A percentile compares a stretch with the other conserved stretches of the same genome.
phyloP scores from a whole-genome alignment of 768 basidiomycete genomes.

The Rhizopogon salebrosus region DNA sequence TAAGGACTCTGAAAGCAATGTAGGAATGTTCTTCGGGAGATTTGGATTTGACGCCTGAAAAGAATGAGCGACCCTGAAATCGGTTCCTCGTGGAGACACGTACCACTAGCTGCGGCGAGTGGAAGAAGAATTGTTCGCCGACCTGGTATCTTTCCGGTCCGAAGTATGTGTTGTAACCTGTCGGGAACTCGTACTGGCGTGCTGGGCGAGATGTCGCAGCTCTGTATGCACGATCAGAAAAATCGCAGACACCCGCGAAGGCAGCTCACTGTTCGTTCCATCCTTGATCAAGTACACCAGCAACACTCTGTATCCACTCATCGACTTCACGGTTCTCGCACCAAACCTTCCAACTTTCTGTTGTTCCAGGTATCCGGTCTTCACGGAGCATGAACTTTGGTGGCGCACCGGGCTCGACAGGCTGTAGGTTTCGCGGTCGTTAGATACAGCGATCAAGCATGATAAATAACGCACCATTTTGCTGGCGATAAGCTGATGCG shows the following conservation, averaged over 20 bases:
- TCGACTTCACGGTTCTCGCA: conserved; percentile 81
- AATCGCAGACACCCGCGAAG: background rate
- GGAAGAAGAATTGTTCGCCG: conserved; percentile 87
- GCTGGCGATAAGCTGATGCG: conserved; percentile 87
- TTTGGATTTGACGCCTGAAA: conserved; percentile 50
- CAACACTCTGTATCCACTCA: conserved; percentile 88
- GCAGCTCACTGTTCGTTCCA: conserved; percentile 81
- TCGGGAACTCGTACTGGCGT: conserved; percentile 91
- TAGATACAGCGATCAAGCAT: conserved; percentile 4
- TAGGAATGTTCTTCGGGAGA: conserved; percentile 70
- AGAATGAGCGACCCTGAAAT: conserved; percentile 7
- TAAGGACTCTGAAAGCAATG: conserved; percentile 73
- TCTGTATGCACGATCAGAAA: conserved; percentile 30
- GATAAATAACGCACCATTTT: conserved; percentile 47
- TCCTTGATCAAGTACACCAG: conserved; percentile 77
- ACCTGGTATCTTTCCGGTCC: conserved; percentile 75
- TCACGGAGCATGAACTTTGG: conserved; percentile 70
- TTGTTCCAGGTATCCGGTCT: conserved; percentile 67
- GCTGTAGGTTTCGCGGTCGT: conserved; percentile 32
- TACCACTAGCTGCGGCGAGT: conserved; percentile 53
- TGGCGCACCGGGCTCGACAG: conserved; percentile 64
- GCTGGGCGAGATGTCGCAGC: conserved; percentile 49
- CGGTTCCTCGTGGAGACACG: conserved; percentile 11
- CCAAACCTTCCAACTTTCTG: conserved; percentile 78
- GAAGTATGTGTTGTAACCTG: conserved; percentile 84